These are phyloP conservation scores for Globisporangium spinosum DNA, from an alignment of 352 stramenopile genomes.

Conservation along the genomic window DNA sequence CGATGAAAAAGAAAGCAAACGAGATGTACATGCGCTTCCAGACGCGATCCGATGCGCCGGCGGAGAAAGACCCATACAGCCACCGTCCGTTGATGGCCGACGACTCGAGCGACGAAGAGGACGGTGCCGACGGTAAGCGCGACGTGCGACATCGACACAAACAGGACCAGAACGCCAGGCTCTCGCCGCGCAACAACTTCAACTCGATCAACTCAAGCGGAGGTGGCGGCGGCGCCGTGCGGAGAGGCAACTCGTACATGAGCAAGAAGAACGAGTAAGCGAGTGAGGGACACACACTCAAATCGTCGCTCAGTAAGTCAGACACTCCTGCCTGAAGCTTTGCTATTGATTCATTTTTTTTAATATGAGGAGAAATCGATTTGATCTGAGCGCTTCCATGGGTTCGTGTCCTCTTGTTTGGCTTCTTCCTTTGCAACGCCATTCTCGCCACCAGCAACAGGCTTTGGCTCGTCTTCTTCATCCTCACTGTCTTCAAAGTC, in stretches of 20 bases:
- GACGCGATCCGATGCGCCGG: slow-evolving; percentile 48
- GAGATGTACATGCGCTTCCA: slow-evolving; percentile 85
- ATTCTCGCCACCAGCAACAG: not conserved
- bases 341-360: slow-evolving; percentile 5
- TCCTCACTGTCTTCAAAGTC: slow-evolving; percentile 85
- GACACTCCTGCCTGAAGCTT: not conserved
- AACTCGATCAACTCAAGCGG: slow-evolving; percentile 10
- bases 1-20: slow-evolving; percentile 75
- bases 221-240: slow-evolving; percentile 11
- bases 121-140: slow-evolving; percentile 26
- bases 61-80: slow-evolving; percentile 60
- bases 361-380: slow-evolving; percentile 75
- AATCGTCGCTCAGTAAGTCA: not conserved
- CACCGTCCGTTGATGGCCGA: slow-evolving; percentile 68
- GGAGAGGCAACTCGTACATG: slow-evolving; percentile 23
- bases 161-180: slow-evolving; percentile 19
- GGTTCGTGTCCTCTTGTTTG: slow-evolving; percentile 21
- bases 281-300: not conserved
- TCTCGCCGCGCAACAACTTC: slow-evolving; percentile 20
- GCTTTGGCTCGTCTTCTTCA: slow-evolving; percentile 29
- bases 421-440: slow-evolving; percentile 10
- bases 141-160: slow-evolving; percentile 43
- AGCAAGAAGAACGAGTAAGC: slow-evolving; percentile 64
- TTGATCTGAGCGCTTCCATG: slow-evolving; percentile 63
- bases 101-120: slow-evolving; percentile 72